Evolutionary conservation across 2,329 filamentous ascomycete species (phyloP).

Genomic region (Pseudogymnoascus verrucosus): DNA sequence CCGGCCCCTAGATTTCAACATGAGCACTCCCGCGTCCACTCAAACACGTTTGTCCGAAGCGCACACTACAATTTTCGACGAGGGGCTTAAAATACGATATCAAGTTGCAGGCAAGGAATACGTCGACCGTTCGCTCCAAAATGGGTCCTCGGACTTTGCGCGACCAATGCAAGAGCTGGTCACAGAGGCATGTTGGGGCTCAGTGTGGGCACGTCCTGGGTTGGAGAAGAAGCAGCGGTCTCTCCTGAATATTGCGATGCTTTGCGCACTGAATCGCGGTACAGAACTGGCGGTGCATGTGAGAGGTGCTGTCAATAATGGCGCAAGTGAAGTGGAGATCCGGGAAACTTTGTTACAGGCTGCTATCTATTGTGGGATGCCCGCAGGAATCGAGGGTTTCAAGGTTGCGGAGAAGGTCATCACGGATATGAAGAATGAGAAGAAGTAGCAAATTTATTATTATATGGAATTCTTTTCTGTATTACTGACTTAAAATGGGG

Average conservation of each 20-base stretch:
- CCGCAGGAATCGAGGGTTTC: conserved; percentile 35
- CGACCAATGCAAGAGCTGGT: conserved; percentile 53
- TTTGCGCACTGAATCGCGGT: conserved; percentile 51
- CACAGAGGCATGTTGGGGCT: conserved; percentile 58
- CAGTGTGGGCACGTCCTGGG: conserved; percentile 55
- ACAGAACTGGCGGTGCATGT: conserved; percentile 54
- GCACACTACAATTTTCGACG: conserved; percentile 51
- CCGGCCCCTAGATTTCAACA: too few relatives aligned
- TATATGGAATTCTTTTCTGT: too few relatives aligned
- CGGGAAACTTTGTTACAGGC: conserved; percentile 47
- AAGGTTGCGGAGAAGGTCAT: conserved; percentile 26
- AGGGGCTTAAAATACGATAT: conserved; percentile 51
- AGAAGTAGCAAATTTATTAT: too few relatives aligned
- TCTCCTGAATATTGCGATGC: conserved; percentile 57
- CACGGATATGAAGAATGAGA: conserved; percentile 20
- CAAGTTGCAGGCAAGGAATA: conserved; percentile 54
- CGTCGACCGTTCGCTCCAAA: conserved; percentile 48
- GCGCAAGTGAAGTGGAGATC: conserved; percentile 53
- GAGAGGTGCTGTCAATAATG: conserved; percentile 56
- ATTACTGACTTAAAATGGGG: too few relatives aligned
- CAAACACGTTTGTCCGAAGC: background rate
- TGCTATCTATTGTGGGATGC: conserved; percentile 37
- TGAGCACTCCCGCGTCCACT: too few relatives aligned
- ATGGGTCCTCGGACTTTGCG: conserved; percentile 50
- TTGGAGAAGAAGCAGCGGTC: conserved; percentile 52